Conservation (phyloP, 2,329 filamentous ascomycete genomes). For the Lecanicillium sp. region DNA sequence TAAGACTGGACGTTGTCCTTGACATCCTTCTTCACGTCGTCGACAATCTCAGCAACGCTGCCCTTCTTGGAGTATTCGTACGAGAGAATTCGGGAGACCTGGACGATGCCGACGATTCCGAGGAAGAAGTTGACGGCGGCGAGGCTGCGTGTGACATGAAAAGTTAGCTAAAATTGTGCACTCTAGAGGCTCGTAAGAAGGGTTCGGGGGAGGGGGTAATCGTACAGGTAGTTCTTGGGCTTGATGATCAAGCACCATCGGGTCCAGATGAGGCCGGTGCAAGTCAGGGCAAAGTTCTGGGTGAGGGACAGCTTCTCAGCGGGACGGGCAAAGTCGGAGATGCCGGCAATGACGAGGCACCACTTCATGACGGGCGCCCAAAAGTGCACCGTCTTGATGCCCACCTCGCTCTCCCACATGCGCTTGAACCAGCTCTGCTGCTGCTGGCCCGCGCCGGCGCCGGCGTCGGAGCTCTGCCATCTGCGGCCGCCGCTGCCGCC, state of each 20-base stretch:
- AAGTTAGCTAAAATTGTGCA: too few species aligned
- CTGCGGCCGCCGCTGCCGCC: constrained; percentile 48
- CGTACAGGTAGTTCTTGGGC: constrained; percentile 82
- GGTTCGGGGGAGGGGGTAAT: constrained; percentile 14
- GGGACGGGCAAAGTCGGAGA: constrained; percentile 85
- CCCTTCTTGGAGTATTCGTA: constrained; percentile 57
- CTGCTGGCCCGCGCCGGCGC: constrained; percentile 31
- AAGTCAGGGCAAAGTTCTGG: constrained; percentile 84
- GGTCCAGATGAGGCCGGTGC: constrained; percentile 94
- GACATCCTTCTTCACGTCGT: constrained; percentile 33
- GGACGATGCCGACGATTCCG: constrained; percentile 75
- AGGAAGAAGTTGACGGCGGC: constrained; percentile 98
- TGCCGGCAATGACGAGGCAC: constrained; percentile 84
- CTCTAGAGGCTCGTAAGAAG: too few species aligned
- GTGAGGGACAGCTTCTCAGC: constrained; percentile 88
- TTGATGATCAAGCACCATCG: constrained; percentile 97
- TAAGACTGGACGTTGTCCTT: constrained; percentile 19
- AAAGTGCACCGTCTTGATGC: constrained; percentile 93
- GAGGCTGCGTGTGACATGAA: constrained; percentile 45
- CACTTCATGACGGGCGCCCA: constrained; percentile 99
- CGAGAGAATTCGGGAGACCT: constrained; percentile 68
- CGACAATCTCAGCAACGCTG: constrained; percentile 22
- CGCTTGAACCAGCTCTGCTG: constrained; percentile 58
- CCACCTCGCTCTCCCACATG: constrained; percentile 76
- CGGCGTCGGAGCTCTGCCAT: constrained; percentile 61